Base-by-base conservation (phyloP, 1,139 yeast species). In the Debaryomyces sp. region DNA sequence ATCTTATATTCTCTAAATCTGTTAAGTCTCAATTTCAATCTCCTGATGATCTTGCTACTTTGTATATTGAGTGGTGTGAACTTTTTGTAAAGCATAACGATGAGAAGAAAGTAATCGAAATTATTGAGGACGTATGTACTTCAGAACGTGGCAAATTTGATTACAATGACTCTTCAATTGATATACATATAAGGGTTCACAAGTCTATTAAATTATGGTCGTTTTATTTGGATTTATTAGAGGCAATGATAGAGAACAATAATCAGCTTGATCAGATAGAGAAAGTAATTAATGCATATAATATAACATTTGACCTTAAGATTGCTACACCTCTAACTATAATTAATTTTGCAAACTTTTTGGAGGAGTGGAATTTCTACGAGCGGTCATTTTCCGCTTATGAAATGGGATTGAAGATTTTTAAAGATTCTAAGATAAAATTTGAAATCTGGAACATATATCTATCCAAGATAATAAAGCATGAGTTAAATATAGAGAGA, bases 41-140 rank as follows among this genome's bases (percentile, higher is more conserved):
- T 17, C 71, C 82, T 1, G 81, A 81, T 30, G 96, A 90, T 51
- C 66, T 90, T 36, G 89, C 86, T 1, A 78, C 78, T 2, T 64
- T 90, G 3, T 89, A 91, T 77, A 71, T 81, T 27, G 78, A 75
- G 37, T 91, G 97, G 97, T 75, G 87, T 21, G 89, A 87, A 53
- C 67, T 84, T 66, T 84, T 82, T 46, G 58, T 87, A 30, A 66
- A 75, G n/a, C 68, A 70, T 33, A 80, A 77, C 10, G 78, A 82
- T 45, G 62, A 79, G 23, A 77, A 78, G 3, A 73, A 69, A 39
- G 89, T 95, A 0, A 59, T 84, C 6, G 66, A 70, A 13, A 71
- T 89, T 3, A 61, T 88, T 43, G 77, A 78, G 50, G 66, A 66
- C 7, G 58, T 58, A 17, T 56, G 59, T 27, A 52, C 61, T 15